These are phyloP conservation scores for Choiromyces venosus DNA, from an alignment of 495 filamentous ascomycete genomes.

Conservation along the genomic window DNA sequence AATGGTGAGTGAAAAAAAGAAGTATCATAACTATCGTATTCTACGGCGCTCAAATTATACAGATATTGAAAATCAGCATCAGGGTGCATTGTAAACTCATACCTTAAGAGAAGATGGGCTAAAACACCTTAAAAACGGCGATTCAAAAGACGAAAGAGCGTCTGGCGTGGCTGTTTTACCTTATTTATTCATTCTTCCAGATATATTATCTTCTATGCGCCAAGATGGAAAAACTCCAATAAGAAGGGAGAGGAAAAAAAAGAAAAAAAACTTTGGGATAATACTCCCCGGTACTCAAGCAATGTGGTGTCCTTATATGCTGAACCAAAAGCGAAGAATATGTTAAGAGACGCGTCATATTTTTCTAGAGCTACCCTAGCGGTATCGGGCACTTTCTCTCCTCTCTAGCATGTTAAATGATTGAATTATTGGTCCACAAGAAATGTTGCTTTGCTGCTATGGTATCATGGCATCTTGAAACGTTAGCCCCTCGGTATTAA, in stretches of 20 bases:
- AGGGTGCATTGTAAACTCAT: slow-evolving; percentile 1
- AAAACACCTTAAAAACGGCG: neutral
- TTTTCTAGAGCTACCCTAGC: slow-evolving; percentile 15
- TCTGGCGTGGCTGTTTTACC: neutral
- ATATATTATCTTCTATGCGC: neutral
- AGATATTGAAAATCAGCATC: slow-evolving; percentile 1
- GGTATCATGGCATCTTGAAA: slow-evolving; percentile 25
- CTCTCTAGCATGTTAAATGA: neutral
- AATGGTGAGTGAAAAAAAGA: slow-evolving; percentile 11
- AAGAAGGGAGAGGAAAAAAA: slow-evolving; percentile 4
- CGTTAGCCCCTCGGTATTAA: slow-evolving; percentile 12
- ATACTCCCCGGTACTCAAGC: neutral
- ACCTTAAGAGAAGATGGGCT: neutral
- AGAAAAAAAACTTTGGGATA: neutral
- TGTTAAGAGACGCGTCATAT: slow-evolving; percentile 35
- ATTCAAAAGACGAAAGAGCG: neutral
- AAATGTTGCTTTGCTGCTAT: slow-evolving; percentile 6
- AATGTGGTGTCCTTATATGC: neutral
- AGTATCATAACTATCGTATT: slow-evolving; percentile 10
- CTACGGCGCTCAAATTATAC: slow-evolving; percentile 10
- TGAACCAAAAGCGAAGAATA: slow-evolving; percentile 1
- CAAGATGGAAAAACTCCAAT: slow-evolving; percentile 1
- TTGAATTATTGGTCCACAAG: slow-evolving; percentile 25
- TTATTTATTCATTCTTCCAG: neutral
- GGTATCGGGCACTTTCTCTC: slow-evolving; percentile 16